These are phyloP conservation scores for Colletotrichum magnum DNA, from an alignment of 2,329 filamentous ascomycete genomes.

Conservation along the genomic window DNA sequence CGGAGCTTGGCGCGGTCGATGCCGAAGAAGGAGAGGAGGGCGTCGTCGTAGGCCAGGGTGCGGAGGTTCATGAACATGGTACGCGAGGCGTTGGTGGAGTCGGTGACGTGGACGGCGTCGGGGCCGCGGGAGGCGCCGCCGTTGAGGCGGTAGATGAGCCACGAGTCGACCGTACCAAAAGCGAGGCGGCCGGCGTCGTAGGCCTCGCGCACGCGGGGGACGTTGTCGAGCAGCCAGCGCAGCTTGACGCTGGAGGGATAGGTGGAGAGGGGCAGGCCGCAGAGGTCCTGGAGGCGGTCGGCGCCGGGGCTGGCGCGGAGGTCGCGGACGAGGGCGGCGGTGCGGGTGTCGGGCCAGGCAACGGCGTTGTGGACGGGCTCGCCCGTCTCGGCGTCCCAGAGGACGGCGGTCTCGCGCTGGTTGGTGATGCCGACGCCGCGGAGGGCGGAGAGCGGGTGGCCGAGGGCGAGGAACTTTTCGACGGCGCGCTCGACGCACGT, in stretches of 20 bases:
- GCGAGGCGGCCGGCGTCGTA: conserved; percentile 83
- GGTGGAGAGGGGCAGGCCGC: conserved; percentile 87
- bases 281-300: conserved; percentile 77
- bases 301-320: conserved; percentile 78
- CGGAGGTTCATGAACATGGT: conserved; percentile 96
- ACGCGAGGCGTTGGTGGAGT: conserved; percentile 88
- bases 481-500: conserved; percentile 73
- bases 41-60: conserved; percentile 84
- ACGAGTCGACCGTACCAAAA: conserved; percentile 91
- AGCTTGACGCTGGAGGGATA: conserved; percentile 92
- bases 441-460: conserved; percentile 78
- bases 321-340: conserved; percentile 79
- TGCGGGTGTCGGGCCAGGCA: conserved; percentile 91
- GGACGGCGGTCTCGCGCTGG: conserved; percentile 89
- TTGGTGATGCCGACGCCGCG: conserved; percentile 89
- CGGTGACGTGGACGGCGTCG: conserved; percentile 81
- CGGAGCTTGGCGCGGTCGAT: conserved; percentile 77
- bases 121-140: conserved; percentile 73
- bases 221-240: conserved; percentile 83
- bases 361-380: conserved; percentile 87
- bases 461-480: conserved; percentile 72
- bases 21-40: conserved; percentile 83
- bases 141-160: conserved; percentile 89
- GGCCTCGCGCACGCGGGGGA: conserved; percentile 76
- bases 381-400: conserved; percentile 87